These are phyloP conservation scores for Candida sp. DNA, from an alignment of 1,139 yeast genomes.

Conservation along the genomic window DNA sequence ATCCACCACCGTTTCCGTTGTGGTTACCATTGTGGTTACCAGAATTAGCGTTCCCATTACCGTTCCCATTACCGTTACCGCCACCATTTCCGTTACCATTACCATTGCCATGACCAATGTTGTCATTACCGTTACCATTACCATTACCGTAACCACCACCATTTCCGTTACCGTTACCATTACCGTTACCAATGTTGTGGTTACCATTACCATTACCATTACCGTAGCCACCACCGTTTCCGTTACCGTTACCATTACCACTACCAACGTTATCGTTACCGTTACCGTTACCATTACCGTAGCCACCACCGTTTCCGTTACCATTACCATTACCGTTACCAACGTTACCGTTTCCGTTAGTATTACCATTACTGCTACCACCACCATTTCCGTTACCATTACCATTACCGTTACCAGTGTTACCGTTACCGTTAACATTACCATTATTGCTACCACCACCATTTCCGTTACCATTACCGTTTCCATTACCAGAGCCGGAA, in stretches of 20 bases:
- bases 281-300: not conserved
- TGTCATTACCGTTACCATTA: slow-evolving; percentile 6
- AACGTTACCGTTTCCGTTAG: not conserved
- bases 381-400: not conserved
- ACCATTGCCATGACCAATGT: slow-evolving; percentile 4
- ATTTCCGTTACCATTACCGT: not conserved
- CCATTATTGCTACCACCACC: not conserved
- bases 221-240: not conserved
- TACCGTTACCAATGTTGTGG: not conserved
- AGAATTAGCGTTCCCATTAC: not conserved
- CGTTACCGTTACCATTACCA: not conserved
- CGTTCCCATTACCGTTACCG: slow-evolving; percentile 4
- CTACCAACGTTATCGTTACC: not conserved
- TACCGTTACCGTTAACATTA: not conserved
- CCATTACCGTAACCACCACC: slow-evolving; percentile 5
- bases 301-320: not conserved
- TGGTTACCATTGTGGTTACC: not conserved
- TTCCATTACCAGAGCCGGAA: not conserved
- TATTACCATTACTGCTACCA: not conserved
- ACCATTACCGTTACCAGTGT: not conserved
- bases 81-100: slow-evolving; percentile 3
- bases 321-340: not conserved
- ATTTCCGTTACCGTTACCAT: slow-evolving; percentile 2
- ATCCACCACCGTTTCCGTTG: slow-evolving; percentile 1
- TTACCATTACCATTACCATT: not conserved